phyloP scores from a whole-genome alignment of 1,284 basidiomycete genomes.

The Takashimella tepidaria region DNA sequence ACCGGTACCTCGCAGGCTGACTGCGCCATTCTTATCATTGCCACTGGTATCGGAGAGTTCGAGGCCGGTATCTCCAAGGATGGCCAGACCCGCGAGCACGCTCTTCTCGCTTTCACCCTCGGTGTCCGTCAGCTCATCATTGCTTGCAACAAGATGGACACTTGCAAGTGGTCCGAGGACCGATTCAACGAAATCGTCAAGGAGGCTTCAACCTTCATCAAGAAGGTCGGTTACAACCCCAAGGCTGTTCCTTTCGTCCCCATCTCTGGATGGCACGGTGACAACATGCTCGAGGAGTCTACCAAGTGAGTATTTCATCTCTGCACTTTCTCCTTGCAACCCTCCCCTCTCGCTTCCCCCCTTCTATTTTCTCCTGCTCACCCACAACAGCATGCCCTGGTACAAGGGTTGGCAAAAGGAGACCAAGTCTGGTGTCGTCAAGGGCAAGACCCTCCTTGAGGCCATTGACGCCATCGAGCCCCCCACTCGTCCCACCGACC shows the following conservation, averaged over 20 bases:
- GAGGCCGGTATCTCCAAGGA: constrained; percentile 99
- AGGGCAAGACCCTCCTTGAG: constrained; percentile 99
- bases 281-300: constrained; percentile 99
- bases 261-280: constrained; percentile 99
- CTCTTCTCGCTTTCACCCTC: constrained; percentile 98
- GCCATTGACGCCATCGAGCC: constrained; percentile 99
- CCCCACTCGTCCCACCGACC: constrained; percentile 93
- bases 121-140: constrained; percentile 99
- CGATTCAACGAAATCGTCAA: constrained; percentile 99
- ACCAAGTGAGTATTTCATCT: constrained; percentile 59
- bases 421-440: constrained; percentile 83
- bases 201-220: constrained; percentile 99
- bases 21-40: constrained; percentile 99
- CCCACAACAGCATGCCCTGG: constrained; percentile 79
- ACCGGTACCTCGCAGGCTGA: constrained; percentile 99
- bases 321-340: constrained; percentile 8
- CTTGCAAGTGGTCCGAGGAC: constrained; percentile 85
- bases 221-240: constrained; percentile 99
- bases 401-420: constrained; percentile 99
- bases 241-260: constrained; percentile 98
- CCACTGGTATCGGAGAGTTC: constrained; percentile 98
- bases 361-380: constrained; percentile 20
- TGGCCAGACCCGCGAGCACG: constrained; percentile 99
- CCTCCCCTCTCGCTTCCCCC: constrained; percentile 14
- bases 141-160: constrained; percentile 72